Conservation (phyloP, 768 basidiomycete species). For the Boletellus ananiceps region DNA sequence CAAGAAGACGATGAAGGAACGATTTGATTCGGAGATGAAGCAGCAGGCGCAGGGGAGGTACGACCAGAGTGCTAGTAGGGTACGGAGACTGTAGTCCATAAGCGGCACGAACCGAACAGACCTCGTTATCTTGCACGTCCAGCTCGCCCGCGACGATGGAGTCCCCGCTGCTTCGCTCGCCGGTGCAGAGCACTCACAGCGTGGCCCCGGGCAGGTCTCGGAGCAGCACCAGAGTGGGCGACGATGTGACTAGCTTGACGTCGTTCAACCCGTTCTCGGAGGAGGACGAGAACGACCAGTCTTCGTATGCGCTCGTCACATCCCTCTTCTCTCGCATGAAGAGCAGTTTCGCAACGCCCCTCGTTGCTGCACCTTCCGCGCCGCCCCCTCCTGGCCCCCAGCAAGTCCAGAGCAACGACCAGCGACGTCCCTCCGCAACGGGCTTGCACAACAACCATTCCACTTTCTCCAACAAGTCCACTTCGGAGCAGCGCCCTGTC, state of each 20-base stretch:
- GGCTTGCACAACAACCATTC: slow-evolving; percentile 42
- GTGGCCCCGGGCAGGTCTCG: slow-evolving; percentile 54
- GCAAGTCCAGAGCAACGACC: slow-evolving; percentile 37
- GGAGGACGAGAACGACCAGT: slow-evolving; percentile 86
- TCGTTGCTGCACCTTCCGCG: slow-evolving; percentile 46
- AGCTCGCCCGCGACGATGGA: slow-evolving; percentile 27
- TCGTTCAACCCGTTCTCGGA: slow-evolving; percentile 92
- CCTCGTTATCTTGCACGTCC: slow-evolving; percentile 1
- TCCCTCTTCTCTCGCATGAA: slow-evolving; percentile 79
- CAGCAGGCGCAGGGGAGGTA: slow-evolving; percentile 49
- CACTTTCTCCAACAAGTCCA: slow-evolving; percentile 43
- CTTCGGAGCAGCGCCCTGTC: slow-evolving; percentile 51
- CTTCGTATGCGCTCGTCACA: slow-evolving; percentile 79
- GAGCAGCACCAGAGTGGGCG: slow-evolving; percentile 50
- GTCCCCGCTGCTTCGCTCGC: slow-evolving; percentile 27
- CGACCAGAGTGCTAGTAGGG: slow-evolving; percentile 31
- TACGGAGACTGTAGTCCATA: slow-evolving; percentile 23
- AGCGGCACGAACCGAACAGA: slow-evolving; percentile 7
- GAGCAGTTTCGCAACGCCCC: slow-evolving; percentile 67
- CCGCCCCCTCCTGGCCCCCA: slow-evolving; percentile 32
- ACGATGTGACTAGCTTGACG: slow-evolving; percentile 71
- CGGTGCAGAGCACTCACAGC: slow-evolving; percentile 30
- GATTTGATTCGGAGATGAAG: slow-evolving; percentile 60
- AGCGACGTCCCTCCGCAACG: slow-evolving; percentile 55
- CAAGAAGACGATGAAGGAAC: slow-evolving; percentile 63